Base-by-base conservation (phyloP, 495 filamentous ascomycete genomes). In the Xanthoparmelia taractica region DNA sequence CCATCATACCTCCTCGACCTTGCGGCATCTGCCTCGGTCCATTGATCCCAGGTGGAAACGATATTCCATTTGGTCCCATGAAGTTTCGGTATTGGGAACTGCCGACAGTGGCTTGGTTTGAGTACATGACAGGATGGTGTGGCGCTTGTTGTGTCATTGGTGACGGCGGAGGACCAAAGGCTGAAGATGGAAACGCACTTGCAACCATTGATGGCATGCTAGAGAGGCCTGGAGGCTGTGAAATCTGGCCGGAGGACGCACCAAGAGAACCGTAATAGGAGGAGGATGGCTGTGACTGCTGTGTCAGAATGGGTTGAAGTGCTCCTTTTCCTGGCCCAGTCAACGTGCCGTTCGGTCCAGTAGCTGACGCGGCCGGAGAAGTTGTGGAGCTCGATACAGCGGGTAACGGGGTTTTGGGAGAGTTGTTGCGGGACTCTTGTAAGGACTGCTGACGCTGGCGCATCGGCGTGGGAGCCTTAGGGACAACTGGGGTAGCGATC, bases 401-500 rank as follows among this genome's bases (percentile, higher is more conserved):
- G 72, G 68, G 78, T 73, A 75, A 82, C 25, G 77, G 78, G 43
- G 77, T 86, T 73, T 81, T 88, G 52, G 84, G 88, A 57, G 88
- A 89, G 12, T 84, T 89, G 48, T 74, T 81, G 70, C 83, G 84
- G 29, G 89, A 88, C 37, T 84, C 90, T 72, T 96, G 91, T 60
- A 93, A 89, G 18, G 93, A 96, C 31, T 83, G 69, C 62, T 92
- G 90, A 23, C 91, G 85, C 40, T 83, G 78, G 54, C 88, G 87
- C 63, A 82, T 85, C 18, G 91, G 89, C 29, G 90, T 92, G 6
- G 90, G 83, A 48, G 85, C 84, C 72, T 96, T 96, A 1, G 93
- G 87, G 47, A 95, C 75, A 43, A 84, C 85, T 8, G 94, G 92
- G 8, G 89, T 92, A 27, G 90, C 87, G 65, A 89, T 80, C 36